Percentiles rank a stretch among this genome's conserved stretches.
Conservation (phyloP, 352 stramenopile genomes). For the Thraustotheca clavata region DNA sequence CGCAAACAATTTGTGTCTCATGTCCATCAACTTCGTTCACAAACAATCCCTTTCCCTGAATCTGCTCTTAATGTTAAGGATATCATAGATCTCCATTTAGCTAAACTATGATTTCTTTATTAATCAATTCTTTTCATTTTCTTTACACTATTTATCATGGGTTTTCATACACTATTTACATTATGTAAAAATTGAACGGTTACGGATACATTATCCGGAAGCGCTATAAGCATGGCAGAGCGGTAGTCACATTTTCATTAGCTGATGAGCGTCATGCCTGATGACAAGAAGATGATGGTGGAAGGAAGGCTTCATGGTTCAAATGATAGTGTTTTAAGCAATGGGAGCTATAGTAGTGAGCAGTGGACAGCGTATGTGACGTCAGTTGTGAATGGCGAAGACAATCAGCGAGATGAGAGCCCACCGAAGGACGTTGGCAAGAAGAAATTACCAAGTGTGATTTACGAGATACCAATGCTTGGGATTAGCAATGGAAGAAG, state of each 20-base stretch:
- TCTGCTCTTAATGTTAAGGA: not conserved
- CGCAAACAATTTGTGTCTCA: slow-evolving; percentile 62
- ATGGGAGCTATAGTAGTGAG: not conserved
- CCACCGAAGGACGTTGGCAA: not conserved
- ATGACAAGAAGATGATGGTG: too few species aligned
- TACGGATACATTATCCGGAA: too few species aligned
- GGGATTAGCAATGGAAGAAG: slow-evolving; percentile 50
- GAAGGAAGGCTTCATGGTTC: not conserved
- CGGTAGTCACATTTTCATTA: too few species aligned
- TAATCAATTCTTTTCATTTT: too few species aligned
- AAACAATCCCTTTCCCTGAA: not conserved
- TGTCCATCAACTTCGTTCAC: slow-evolving; percentile 35
- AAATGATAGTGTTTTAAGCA: not conserved
- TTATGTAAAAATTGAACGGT: too few species aligned
- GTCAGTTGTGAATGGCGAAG: not conserved
- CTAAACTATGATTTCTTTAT: too few species aligned
- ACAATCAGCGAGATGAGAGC: not conserved
- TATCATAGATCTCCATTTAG: slow-evolving; percentile 2
- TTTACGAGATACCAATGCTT: slow-evolving; percentile 52
- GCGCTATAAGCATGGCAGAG: too few species aligned
- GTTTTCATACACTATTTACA: too few species aligned
- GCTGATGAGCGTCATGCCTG: too few species aligned
- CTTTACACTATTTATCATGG: too few species aligned
- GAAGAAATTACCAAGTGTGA: slow-evolving; percentile 16
- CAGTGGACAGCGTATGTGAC: not conserved